Conservation (phyloP, 192 early-diverging fungal species). For the Thamnidium elegans region DNA sequence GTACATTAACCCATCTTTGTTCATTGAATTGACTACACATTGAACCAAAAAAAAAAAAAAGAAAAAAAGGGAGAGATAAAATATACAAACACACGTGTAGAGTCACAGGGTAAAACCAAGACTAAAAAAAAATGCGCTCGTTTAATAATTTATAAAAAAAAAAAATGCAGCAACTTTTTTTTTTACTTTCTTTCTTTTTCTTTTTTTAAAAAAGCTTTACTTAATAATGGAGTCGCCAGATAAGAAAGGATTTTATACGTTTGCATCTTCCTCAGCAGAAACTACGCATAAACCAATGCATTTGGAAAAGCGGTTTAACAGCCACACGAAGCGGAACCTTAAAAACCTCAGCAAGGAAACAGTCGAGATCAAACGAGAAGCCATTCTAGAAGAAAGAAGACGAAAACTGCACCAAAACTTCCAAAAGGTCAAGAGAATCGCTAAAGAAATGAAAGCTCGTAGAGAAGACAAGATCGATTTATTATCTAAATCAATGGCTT, state of each 20-base stretch:
- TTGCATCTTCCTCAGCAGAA: conserved; percentile 19
- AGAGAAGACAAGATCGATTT: conserved; percentile 7
- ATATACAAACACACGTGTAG: not conserved
- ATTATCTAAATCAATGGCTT: conserved; percentile 11
- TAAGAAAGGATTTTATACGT: conserved; percentile 19
- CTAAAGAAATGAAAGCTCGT: conserved; percentile 6
- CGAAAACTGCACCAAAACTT: conserved; percentile 18
- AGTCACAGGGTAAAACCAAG: not conserved
- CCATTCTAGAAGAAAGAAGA: conserved; percentile 21
- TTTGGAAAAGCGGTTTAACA: conserved; percentile 25
- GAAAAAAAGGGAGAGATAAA: not conserved
- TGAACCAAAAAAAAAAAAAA: conserved; percentile 10
- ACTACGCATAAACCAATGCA: conserved; percentile 23
- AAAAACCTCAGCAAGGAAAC: not conserved
- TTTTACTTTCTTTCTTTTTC: not conserved
- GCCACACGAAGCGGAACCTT: conserved; percentile 12
- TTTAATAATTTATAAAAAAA: not conserved
- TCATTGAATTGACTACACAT: not conserved
- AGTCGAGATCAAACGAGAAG: conserved; percentile 23
- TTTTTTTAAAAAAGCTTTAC: not conserved
- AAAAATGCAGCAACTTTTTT: not conserved
- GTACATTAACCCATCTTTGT: conserved; percentile 3
- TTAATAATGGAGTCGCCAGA: conserved; percentile 11
- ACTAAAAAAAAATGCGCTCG: too few species aligned
- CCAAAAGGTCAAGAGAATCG: conserved; percentile 20